Base-by-base conservation (phyloP, 768 basidiomycete genomes). In the Fomitopsis serialis region DNA sequence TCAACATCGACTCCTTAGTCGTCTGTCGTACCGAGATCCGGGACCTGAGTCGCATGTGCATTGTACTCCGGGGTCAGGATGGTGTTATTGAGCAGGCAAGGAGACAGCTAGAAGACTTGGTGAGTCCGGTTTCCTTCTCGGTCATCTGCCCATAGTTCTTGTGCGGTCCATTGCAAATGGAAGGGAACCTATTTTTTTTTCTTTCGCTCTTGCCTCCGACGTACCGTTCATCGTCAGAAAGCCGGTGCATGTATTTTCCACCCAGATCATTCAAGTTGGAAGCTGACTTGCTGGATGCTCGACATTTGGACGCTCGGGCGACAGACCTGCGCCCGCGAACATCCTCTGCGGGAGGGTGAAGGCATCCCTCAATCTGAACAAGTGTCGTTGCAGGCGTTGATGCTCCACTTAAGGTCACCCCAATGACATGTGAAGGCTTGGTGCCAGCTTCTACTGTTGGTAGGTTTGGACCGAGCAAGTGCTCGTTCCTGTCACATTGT, bases 1-100 rank as follows among this genome's bases (percentile, higher is more conserved):
- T 99, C 78, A 99, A 99, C 76, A 91, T 96, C 68, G 96, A 99
- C 72, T 98, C 96, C 4, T 77, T 99, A 57, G 97, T 99, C 63
- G 97, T 99, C 23, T 99, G 97, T 72, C 82, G 90, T 50, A 99
- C 97, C 35, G 97, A 98, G 72, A 92, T 98, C 58, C 85, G 92
- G 53, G 97, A 99, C 75, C 76, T 98, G 48, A 91, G 88, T 75
- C 83, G 97, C 40, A 99, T 99, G 97, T 97, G 92, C 66, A 92
- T 99, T 69, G 94, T 98, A 59, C 78, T 99, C 45, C 87, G 84
- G 53, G 97, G 97, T 0, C 97, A 99, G 69, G 97, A 99, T 64
- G 92, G 92, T 54, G 95, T 98, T 42, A 89, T 99, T 49, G 97
- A 98, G 72, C 97, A 99, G 69, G 96, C 93, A 10, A 79, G 97